Base-by-base conservation (phyloP, 768 basidiomycete species). In the Mrakia frigida region DNA sequence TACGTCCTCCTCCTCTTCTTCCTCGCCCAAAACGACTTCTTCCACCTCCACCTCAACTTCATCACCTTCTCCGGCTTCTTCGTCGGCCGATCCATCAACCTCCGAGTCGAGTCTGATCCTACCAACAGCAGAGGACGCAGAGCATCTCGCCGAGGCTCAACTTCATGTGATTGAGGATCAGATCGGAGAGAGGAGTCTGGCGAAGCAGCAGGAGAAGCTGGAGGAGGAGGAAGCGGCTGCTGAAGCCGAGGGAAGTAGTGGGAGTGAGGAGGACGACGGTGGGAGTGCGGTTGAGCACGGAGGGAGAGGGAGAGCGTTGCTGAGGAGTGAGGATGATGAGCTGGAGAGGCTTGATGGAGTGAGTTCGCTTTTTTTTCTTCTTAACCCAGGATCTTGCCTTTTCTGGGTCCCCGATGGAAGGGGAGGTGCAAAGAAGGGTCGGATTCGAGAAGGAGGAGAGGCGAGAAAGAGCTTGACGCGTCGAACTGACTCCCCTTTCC, bases 281-380 rank as follows among this genome's bases (percentile, higher is more conserved):
- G 16, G 14, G 31, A 35, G 28, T 33, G 43, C 53, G 28, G 14
- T 35, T 61, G 56, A 61, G 25, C 10, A 23, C 43, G 56, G 31
- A 14, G 43, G 59, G 39, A 33, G 65, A 46, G 53, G 33, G 31
- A 94, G 91, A 86, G 89, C 90, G 83, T 82, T 98, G 43, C 84
- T 98, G 70, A 94, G 91, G 84, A 92, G 94, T 77, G 89, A 95
- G 78, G 96, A 98, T 82, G 81, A 82, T 35, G 96, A 99, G 84
- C 86, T 99, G 61, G 84, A 85, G 14, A 86, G 96, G 60, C 86
- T 99, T n/a, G 87, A 88, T 76, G 87, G 86, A 84, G 94, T 94
- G 80, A 73, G 88, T 79, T 37, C 33, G 31, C 33, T 37, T 23
- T 14, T 21, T 33, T 16, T n/a, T n/a, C n/a, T n/a, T n/a, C n/a